Evolutionary conservation across 2,329 filamentous ascomycete species (phyloP), one percentile per base, ranked within the genome.

Genomic region (Talaromyces rugulosus): DNA sequence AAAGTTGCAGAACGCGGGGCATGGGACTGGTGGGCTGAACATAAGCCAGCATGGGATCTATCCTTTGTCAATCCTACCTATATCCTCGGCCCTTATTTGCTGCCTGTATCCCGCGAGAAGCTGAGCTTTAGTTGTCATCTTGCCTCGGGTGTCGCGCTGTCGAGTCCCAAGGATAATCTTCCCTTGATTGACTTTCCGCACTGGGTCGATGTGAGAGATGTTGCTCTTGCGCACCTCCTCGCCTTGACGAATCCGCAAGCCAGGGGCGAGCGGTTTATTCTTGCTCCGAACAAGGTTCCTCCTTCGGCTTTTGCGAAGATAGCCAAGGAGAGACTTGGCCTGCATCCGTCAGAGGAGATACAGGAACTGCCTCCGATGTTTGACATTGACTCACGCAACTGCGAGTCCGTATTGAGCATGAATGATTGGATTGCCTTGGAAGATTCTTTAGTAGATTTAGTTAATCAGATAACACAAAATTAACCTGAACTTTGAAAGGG

Each of bases 131-230:
- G 44, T 51, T 28, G 36, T 51, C 23, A 28, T 18, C 18, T 23
- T 51, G 44, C 44, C 3, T 51, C 44, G 3, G 4, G 18, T 23
- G 44, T 23, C 9, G 27, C 18, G 8, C 18, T 28, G n/a, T 51
- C 44, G 12, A 40, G 16, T 5, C 36, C 44, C 9, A 8, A n/a
- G 27, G 44, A 51, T 4, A 11, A 2, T 12, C n/a, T 51, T 4
- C 44, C 44, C 1, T 14, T 14, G 44, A 28, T 51, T 14, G 28
- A 55, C 30, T 33, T 27, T 55, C 52, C 52, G 18, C 30, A 33
- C 28, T 82, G 77, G 77, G 74, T 81, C 23, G 80, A 82, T 62
- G 80, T 79, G 1, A 69, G 81, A 5, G 80, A 82, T 64, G 67
- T 82, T 1, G 80, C 80, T 0, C 62, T 67, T 14, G 79, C 77